A percentile compares a stretch with the other conserved stretches of the same genome.
These are phyloP conservation scores for Hypoxylon rickii DNA, from an alignment of 495 filamentous ascomycete genomes.

Conservation along the genomic window DNA sequence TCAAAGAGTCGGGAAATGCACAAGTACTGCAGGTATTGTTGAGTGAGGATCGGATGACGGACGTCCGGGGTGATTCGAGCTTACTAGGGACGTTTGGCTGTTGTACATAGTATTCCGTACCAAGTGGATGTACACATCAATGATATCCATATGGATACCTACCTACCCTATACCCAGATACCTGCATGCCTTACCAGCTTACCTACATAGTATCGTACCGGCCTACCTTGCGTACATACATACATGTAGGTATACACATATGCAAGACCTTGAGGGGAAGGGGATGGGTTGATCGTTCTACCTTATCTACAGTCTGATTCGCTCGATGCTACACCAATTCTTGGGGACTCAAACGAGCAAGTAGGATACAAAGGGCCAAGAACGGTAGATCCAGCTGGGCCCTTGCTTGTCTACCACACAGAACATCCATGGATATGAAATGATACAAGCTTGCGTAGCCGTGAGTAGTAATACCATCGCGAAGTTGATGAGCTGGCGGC, in stretches of 20 bases:
- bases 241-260: background rate
- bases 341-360: slow-evolving; percentile 12
- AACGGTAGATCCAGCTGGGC: slow-evolving; percentile 29
- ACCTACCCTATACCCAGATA: background rate
- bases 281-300: slow-evolving; percentile 20
- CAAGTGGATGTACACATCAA: too few species aligned
- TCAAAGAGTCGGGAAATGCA: background rate
- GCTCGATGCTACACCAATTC: slow-evolving; percentile 9
- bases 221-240: background rate
- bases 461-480: background rate
- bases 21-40: slow-evolving; percentile 22
- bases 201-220: background rate
- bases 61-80: slow-evolving; percentile 26
- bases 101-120: slow-evolving; percentile 6
- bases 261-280: slow-evolving; percentile 24
- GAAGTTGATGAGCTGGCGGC: slow-evolving; percentile 12
- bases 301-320: slow-evolving; percentile 25
- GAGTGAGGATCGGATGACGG: slow-evolving; percentile 32
- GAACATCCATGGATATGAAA: background rate
- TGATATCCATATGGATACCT: background rate
- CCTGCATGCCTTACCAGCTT: too few species aligned
- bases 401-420: slow-evolving; percentile 11
- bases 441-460: background rate
- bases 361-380: slow-evolving; percentile 30
- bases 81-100: slow-evolving; percentile 10